Base-by-base conservation (phyloP, 352 stramenopile species). In the Globisporangium splendens region DNA sequence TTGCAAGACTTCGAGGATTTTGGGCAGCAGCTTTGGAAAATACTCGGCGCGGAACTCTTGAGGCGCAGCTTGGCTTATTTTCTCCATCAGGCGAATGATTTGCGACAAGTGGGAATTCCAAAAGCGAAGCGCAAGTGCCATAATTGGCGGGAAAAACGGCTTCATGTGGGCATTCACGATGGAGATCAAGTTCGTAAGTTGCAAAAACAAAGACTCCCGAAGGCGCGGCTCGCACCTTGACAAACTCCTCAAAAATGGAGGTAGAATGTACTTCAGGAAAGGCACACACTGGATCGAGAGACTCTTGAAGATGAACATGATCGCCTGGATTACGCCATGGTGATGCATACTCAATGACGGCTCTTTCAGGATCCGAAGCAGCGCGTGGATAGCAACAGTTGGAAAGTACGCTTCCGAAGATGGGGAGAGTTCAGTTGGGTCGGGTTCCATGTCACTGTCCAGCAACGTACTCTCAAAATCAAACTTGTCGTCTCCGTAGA, bases 221-320 rank as follows among this genome's bases (percentile, higher is more conserved):
- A 99, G 63, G 7, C 89, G 92, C 8, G 86, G 84, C 65, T 98
- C 92, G 49, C 94, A 96, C 39, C 77, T 81, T 12, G 83, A 77
- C 42, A 99, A 75, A n/a, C 98, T 96, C 20, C 87, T 69, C 46
- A 99, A 64, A 44, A 99, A 98, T 31, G 98, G 96, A 15, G 97
- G 97, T 31, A 99, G 80, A 64, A 99, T 98, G 39, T 96, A 92
- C 58, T 96, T 92, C 20, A 99, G 79, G 64, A 99, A 99, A 7
- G 88, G 91, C 42, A 99, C 94, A 61, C 94, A 99, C 58, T 96
- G 88, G 1, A 95, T 78, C 3, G 93, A 97, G 1, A 99, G 73
- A 46, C 87, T 95, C 64, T 98, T 97, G 81, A 99, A 99, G 57
- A 99, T 99, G 55, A 98, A 98, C 84, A 98, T 99, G 28, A 99